Evolutionary conservation across 192 early-diverging fungal genomes (phyloP), one percentile per base, ranked within the genome.

Genomic region (Coemansia umbellata): DNA sequence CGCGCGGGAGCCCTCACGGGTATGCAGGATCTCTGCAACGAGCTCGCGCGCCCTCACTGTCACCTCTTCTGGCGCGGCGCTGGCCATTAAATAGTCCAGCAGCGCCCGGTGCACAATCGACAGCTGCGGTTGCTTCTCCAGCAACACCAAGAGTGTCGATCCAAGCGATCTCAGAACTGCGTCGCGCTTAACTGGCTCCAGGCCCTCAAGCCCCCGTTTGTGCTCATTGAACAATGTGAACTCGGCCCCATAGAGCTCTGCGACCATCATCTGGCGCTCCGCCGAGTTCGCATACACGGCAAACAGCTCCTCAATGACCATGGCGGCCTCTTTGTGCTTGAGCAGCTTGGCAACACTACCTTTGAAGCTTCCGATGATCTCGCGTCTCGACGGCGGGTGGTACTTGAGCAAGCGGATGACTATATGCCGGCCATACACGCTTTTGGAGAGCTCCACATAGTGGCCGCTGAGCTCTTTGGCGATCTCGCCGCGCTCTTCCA

Each of bases 161-260:
- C 78, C 66, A 51, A 96, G 79, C 53, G 91, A 71, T 54, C 81
- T 81, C 55, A 95, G 40, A 31, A 92, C 81, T 6, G 60, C 48
- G 13, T 41, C 61, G 17, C 53, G 60, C 57, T 73, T 68, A 52
- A 65, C 42, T 53, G 70, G 70, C 8, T 60, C 66, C 18, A 98
- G 70, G 31, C 96, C 80, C 40, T 71, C 69, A 11, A 78, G 11
- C 9, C 55, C 51, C 11, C 37, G 33, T 2, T 26, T 18, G 18
- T 56, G 63, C 36, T 78, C 76, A 83, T 86, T 90, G 66, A 93
- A 95, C 19, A 97, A 55, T 3, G 87, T 82, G 77, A 88, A 92
- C 63, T 97, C 94, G 10, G 84, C 87, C 37, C 94, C 94, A 68
- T 94, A 97, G 61, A 98, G 91, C 78, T 98, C 94, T 43, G 90